Evolutionary conservation across 2,329 filamentous ascomycete species (phyloP).

Genomic region (Nannizziopsis barbatae): DNA sequence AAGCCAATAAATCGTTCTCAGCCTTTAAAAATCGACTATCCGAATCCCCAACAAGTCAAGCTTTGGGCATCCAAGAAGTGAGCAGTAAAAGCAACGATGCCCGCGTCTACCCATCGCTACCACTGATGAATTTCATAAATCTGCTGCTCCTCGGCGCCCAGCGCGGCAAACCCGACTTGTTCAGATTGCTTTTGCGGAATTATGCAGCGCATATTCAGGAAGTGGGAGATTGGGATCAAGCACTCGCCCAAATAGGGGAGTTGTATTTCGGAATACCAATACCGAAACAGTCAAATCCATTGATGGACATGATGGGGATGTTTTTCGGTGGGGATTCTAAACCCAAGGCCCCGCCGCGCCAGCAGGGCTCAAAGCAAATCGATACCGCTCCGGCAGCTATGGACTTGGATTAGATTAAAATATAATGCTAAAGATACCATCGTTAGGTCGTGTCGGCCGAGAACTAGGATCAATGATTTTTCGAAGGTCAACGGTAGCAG

Average conservation of each 20-base stretch:
- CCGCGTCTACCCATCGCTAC: constrained; percentile 77
- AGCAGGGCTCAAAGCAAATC: constrained; percentile 35
- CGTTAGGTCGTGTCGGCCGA: background rate
- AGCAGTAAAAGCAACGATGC: constrained; percentile 61
- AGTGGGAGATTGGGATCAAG: constrained; percentile 63
- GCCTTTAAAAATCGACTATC: constrained; percentile 60
- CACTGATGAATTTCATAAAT: constrained; percentile 89
- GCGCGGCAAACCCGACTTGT: constrained; percentile 65
- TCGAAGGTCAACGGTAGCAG: constrained; percentile 23
- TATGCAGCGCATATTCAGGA: constrained; percentile 73
- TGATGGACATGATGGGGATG: constrained; percentile 97
- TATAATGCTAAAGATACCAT: background rate
- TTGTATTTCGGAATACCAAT: constrained; percentile 93
- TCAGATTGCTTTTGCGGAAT: constrained; percentile 67
- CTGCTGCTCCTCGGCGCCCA: constrained; percentile 74
- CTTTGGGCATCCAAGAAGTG: constrained; percentile 68
- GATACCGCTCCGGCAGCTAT: constrained; percentile 36
- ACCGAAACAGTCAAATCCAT: constrained; percentile 77
- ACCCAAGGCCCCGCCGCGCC: constrained; percentile 34
- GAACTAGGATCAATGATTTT: background rate
- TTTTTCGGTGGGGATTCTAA: constrained; percentile 58
- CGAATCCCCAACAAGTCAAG: constrained; percentile 37
- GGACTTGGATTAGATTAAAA: constrained; percentile 33
- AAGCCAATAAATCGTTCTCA: constrained; percentile 70
- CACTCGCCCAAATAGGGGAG: constrained; percentile 77